Conservation (phyloP, 768 basidiomycete genomes). For the Hirschioporus abietinus region DNA sequence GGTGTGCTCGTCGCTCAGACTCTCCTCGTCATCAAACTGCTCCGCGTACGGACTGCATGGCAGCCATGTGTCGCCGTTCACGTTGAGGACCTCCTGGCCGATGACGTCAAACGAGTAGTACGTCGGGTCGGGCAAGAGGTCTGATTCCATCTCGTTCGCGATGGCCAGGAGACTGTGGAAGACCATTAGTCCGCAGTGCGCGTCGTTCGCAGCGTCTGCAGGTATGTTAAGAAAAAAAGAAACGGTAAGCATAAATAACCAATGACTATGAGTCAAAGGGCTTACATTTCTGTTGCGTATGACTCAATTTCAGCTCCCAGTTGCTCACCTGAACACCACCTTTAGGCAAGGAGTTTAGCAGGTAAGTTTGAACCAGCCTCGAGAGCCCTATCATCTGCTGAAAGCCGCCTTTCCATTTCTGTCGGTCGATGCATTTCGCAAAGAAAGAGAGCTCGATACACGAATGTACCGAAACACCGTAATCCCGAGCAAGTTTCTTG, state of each 20-base stretch:
- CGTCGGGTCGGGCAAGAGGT: slow-evolving; percentile 24
- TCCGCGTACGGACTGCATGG: not conserved
- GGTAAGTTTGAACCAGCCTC: slow-evolving; percentile 58
- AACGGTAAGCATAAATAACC: slow-evolving; percentile 12
- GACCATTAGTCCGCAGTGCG: slow-evolving; percentile 54
- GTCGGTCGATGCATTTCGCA: slow-evolving; percentile 65
- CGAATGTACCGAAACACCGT: slow-evolving; percentile 36
- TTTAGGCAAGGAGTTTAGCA: slow-evolving; percentile 47
- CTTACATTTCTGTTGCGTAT: slow-evolving; percentile 56
- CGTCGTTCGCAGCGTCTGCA: slow-evolving; percentile 69
- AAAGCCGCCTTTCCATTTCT: slow-evolving; percentile 69
- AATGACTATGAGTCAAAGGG: not conserved
- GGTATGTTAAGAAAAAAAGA: slow-evolving; percentile 9
- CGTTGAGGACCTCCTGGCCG: slow-evolving; percentile 6
- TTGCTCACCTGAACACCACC: slow-evolving; percentile 60
- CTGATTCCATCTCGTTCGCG: slow-evolving; percentile 27
- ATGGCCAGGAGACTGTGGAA: slow-evolving; percentile 43
- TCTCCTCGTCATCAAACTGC: not conserved
- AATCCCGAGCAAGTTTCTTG: slow-evolving; percentile 52
- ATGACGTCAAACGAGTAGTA: slow-evolving; percentile 59
- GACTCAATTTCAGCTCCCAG: slow-evolving; percentile 53
- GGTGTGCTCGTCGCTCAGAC: not conserved
- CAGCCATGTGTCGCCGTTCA: not conserved
- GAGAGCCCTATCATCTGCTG: slow-evolving; percentile 55
- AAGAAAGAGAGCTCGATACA: slow-evolving; percentile 68